phyloP scores from a whole-genome alignment of 148 eudicot species.

The Heliamphora exappendiculata region DNA sequence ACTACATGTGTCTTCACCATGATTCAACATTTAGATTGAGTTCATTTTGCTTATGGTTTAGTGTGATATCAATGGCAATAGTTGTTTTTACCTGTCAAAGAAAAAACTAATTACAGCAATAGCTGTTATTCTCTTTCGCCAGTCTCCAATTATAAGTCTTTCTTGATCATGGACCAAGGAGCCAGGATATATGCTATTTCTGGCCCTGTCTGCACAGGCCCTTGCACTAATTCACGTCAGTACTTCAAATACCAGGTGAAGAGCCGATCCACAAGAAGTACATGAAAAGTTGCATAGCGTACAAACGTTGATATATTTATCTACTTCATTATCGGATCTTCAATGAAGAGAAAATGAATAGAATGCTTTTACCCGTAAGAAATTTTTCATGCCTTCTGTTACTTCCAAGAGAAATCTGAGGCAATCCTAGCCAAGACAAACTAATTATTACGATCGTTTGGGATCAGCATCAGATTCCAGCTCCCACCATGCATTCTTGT shows the following conservation, averaged over 20 bases:
- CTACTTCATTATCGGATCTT: background rate
- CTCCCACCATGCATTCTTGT: conserved; percentile 34
- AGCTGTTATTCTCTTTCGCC: too few relatives aligned
- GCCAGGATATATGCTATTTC: too few relatives aligned
- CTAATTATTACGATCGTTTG: conserved; percentile 8
- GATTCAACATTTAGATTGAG: too few relatives aligned
- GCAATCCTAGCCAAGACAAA: background rate
- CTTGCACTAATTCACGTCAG: background rate
- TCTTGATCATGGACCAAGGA: too few relatives aligned
- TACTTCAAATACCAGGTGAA: background rate
- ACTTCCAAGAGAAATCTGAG: background rate
- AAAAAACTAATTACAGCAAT: background rate
- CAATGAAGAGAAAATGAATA: background rate
- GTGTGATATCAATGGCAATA: background rate
- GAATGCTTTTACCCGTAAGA: background rate
- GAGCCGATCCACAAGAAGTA: background rate
- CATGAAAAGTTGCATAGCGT: background rate
- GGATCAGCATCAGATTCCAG: conserved; percentile 20
- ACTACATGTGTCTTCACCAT: too few relatives aligned
- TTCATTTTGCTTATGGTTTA: too few relatives aligned
- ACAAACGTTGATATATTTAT: background rate
- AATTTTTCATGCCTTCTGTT: background rate
- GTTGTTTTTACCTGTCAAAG: background rate
- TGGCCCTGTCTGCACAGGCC: too few relatives aligned
- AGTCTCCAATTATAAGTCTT: background rate